Conservation (phyloP, 345 rosid species). For the Dovyalis caffra region DNA sequence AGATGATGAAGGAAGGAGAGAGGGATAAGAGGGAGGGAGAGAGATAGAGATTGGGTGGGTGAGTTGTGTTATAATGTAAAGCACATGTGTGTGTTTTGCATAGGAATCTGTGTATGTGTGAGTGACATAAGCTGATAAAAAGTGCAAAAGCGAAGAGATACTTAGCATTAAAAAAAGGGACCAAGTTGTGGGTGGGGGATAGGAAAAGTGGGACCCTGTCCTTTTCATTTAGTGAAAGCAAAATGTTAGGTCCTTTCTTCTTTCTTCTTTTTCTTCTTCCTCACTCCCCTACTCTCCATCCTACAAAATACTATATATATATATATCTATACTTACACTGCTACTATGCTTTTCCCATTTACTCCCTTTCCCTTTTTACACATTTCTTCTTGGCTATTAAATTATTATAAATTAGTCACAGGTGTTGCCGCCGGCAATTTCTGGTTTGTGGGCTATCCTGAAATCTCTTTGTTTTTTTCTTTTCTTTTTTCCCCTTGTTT, state of each 20-base stretch:
- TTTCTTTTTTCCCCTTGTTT: too few relatives aligned
- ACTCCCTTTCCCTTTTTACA: too few relatives aligned
- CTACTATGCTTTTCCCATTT: too few relatives aligned
- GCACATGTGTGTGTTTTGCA: conserved; percentile 1
- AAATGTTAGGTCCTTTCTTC: conserved; percentile 19
- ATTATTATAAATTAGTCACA: too few relatives aligned
- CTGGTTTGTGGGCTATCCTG: too few relatives aligned
- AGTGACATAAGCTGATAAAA: conserved; percentile 56
- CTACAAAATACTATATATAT: too few relatives aligned
- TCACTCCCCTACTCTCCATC: background rate
- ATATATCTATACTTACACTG: too few relatives aligned
- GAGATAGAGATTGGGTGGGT: conserved; percentile 51
- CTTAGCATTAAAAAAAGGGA: background rate
- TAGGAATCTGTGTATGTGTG: background rate
- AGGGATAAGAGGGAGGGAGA: background rate
- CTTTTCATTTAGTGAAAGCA: conserved; percentile 38
- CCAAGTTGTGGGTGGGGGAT: conserved; percentile 20
- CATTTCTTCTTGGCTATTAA: too few relatives aligned
- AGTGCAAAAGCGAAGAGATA: conserved; percentile 35
- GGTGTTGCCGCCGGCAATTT: too few relatives aligned
- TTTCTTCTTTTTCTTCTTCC: conserved; percentile 6
- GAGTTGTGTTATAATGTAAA: conserved; percentile 20
- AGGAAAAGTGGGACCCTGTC: conserved; percentile 54
- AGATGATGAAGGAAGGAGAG: background rate
- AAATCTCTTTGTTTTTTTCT: too few relatives aligned